Evolutionary conservation across 2,329 filamentous ascomycete species (phyloP).

Genomic region (Cladophialophora yegresii): DNA sequence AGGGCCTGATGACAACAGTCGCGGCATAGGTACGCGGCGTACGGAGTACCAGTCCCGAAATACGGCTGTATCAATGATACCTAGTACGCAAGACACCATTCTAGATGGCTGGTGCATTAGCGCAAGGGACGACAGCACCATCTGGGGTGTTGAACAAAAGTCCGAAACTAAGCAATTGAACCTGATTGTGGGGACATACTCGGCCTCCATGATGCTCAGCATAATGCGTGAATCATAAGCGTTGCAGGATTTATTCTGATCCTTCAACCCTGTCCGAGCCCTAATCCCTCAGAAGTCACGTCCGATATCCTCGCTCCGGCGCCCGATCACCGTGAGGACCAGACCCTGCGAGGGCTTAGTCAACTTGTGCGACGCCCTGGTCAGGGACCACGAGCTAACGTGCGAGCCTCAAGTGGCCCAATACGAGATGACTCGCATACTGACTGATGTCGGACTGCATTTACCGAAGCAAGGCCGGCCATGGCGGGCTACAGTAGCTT

Average conservation of each 20-base stretch:
- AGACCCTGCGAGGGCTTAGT: neutral
- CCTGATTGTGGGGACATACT: neutral
- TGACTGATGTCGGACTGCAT: neutral
- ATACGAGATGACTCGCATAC: slow-evolving; percentile 9
- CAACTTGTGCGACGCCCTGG: neutral
- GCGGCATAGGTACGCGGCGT: neutral
- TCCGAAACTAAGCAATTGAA: slow-evolving; percentile 20
- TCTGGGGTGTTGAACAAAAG: neutral
- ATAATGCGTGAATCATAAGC: neutral
- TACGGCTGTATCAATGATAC: slow-evolving; percentile 3
- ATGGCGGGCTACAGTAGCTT: neutral
- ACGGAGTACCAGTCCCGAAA: slow-evolving; percentile 1
- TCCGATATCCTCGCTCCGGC: neutral
- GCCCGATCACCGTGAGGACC: neutral
- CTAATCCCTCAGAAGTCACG: neutral
- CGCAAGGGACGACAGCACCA: slow-evolving; percentile 3
- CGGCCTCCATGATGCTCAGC: no score
- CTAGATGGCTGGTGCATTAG: slow-evolving; percentile 6
- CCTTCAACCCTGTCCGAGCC: neutral
- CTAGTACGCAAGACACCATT: neutral
- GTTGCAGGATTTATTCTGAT: neutral
- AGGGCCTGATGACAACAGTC: slow-evolving; percentile 11
- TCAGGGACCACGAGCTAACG: neutral
- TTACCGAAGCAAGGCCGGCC: slow-evolving; percentile 2
- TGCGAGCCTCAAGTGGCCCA: neutral